Evolutionary conservation across 495 filamentous ascomycete genomes (phyloP).

Genomic region (Hypoxylon subgilvum): DNA sequence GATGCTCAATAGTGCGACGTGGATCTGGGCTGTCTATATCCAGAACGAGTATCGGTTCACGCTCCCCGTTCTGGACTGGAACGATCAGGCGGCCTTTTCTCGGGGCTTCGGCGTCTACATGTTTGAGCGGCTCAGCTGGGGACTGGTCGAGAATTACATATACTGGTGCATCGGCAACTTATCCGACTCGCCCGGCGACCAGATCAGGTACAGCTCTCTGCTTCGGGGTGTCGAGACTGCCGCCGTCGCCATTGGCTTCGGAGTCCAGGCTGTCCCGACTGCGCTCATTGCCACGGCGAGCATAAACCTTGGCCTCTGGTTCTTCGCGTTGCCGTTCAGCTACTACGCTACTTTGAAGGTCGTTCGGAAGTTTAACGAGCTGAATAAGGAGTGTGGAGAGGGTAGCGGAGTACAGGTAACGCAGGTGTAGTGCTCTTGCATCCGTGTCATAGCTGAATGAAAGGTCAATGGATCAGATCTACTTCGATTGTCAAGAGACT

Average conservation of each 20-base stretch:
- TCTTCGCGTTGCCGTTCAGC: conserved; percentile 50
- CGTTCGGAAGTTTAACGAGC: conserved; percentile 42
- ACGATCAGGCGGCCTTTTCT: conserved; percentile 45
- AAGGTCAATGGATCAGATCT: no score
- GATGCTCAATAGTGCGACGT: conserved; percentile 37
- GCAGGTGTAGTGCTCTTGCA: no score
- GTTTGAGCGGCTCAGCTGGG: conserved; percentile 47
- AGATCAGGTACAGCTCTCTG: conserved; percentile 52
- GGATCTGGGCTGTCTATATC: conserved; percentile 42
- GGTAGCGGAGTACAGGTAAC: neutral
- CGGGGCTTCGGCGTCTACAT: conserved; percentile 52
- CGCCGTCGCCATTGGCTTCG: conserved; percentile 50
- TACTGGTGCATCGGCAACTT: conserved; percentile 55
- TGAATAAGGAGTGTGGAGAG: neutral
- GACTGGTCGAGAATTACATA: conserved; percentile 54
- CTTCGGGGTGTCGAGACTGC: conserved; percentile 52
- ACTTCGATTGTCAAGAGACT: no score
- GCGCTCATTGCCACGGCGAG: conserved; percentile 49
- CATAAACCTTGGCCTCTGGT: conserved; percentile 52
- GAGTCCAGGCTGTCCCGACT: conserved; percentile 52
- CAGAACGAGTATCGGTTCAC: conserved; percentile 35
- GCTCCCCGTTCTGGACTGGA: conserved; percentile 26
- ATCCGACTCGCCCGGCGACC: conserved; percentile 49
- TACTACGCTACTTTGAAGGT: conserved; percentile 53
- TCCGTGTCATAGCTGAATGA: no score